Conservation (phyloP, 202 grass and related monocot species). For the Panicum hallii region DNA sequence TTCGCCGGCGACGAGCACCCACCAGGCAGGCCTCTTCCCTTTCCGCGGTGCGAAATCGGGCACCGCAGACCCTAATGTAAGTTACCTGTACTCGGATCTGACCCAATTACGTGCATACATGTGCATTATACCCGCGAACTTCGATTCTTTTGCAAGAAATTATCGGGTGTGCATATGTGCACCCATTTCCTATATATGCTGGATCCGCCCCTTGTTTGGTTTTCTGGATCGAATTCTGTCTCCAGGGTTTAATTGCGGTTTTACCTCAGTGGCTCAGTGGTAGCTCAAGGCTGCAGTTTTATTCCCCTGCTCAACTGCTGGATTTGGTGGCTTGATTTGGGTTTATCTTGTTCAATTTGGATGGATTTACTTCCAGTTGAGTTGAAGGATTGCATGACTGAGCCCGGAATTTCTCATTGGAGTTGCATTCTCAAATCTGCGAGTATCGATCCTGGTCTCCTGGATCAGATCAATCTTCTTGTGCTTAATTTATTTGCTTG, state of each 20-base stretch:
- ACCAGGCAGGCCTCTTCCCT: neutral
- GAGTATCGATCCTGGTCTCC: neutral
- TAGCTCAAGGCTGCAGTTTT: constrained; percentile 5
- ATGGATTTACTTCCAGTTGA: constrained; percentile 4
- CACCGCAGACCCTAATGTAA: neutral
- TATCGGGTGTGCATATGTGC: neutral
- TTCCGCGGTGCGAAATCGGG: neutral
- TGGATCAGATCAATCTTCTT: neutral
- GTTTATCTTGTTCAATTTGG: neutral
- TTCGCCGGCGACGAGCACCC: neutral
- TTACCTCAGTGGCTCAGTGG: neutral
- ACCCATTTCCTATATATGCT: neutral
- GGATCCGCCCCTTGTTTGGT: neutral
- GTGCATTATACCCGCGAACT: neutral
- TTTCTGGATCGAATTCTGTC: constrained; percentile 3
- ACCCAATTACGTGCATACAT: neutral
- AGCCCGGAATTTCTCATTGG: neutral
- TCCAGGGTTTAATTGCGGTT: neutral
- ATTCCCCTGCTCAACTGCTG: neutral
- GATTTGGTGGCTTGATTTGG: constrained; percentile 23
- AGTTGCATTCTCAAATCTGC: constrained; percentile 7
- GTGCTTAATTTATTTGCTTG: constrained; percentile 3
- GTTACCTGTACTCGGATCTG: neutral
- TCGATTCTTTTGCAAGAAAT: neutral
- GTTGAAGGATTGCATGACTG: neutral